A percentile compares a stretch with the other conserved stretches of the same genome.
These are phyloP conservation scores for Eutrema yunnanense DNA, from an alignment of 345 rosid species.

Conservation along the genomic window DNA sequence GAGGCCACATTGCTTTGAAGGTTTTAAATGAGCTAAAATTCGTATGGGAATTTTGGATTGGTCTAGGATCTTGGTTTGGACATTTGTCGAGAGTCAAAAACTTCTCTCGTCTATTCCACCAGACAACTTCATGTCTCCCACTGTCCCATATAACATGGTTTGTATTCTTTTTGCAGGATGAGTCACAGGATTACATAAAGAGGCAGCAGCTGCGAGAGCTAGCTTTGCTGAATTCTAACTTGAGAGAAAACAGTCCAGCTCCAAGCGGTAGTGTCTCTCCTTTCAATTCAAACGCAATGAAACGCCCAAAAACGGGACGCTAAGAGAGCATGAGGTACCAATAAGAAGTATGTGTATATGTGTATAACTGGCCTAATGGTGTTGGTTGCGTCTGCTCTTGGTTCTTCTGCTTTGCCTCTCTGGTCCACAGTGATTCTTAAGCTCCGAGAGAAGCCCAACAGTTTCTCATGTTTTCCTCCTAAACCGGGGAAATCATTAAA, in stretches of 20 bases:
- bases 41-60: neutral
- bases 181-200: slow-evolving; percentile 88
- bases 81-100: neutral
- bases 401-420: slow-evolving; percentile 22
- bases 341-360: slow-evolving; percentile 8
- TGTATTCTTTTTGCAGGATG: slow-evolving; percentile 53
- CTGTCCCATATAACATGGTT: too few species aligned
- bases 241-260: slow-evolving; percentile 95
- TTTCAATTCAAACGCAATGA: slow-evolving; percentile 91
- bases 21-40: neutral
- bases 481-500: neutral
- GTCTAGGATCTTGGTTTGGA: neutral
- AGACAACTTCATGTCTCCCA: neutral
- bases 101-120: neutral
- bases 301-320: slow-evolving; percentile 92
- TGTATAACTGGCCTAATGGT: slow-evolving; percentile 21
- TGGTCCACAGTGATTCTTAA: slow-evolving; percentile 20
- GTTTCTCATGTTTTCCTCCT: slow-evolving; percentile 4
- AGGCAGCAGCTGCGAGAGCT: slow-evolving; percentile 94
- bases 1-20: slow-evolving; percentile 4
- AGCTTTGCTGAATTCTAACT: slow-evolving; percentile 81
- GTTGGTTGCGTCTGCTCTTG: slow-evolving; percentile 14
- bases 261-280: slow-evolving; percentile 96
- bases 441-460: slow-evolving; percentile 5
- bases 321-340: slow-evolving; percentile 22